Base-by-base conservation (phyloP, 139 green algal species). In the Mychonastes homosphaera region DNA sequence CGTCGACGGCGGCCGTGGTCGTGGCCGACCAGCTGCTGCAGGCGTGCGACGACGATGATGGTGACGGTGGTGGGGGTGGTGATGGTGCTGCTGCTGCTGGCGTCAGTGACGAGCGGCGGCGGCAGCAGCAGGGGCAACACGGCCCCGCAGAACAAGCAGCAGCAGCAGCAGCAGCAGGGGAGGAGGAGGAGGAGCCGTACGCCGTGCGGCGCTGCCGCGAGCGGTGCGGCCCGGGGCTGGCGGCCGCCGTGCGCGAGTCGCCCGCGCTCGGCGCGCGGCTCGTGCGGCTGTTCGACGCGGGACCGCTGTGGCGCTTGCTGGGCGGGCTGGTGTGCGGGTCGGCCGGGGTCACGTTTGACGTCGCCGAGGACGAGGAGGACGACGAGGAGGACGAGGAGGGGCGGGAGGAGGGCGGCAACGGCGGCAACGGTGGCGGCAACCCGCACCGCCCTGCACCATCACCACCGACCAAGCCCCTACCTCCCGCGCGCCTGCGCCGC, bases 21-120 rank as follows among this genome's bases (percentile, higher is more conserved):
- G 64, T 84, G n/a, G 21, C 62, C 8, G 49, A 48, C 13, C 63
- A 74, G n/a, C 67, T 84, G 23, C 62, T 84, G 28, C 56, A 75
- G 54, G 70, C 72, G 58, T 36, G 48, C 43, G 13, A n/a, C 26
- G 44, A 18, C 26, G 36, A 18, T 51, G 44, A 18, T 51, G 44
- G 16, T 24, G 9, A 51, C 16, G 19, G 9, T 51, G 44, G 19
- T 51, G 15, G 15, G 38, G 15, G 38, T 45, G 13, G 15, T 45
- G 38, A 18, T 51, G 19, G 9, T 51, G 44, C 44, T 26, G 44
- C 19, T 29, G 19, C 44, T 51, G 44, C 44, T 29, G 9, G 19
- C 9, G 23, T 51, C n/a, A n/a, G n/a, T n/a, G n/a, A n/a, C n/a
- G n/a, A n/a, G n/a, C n/a, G n/a, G n/a, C n/a, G n/a, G n/a, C n/a